phyloP scores from a whole-genome alignment of 1,139 yeast genomes.

The Candida tropicalis region DNA sequence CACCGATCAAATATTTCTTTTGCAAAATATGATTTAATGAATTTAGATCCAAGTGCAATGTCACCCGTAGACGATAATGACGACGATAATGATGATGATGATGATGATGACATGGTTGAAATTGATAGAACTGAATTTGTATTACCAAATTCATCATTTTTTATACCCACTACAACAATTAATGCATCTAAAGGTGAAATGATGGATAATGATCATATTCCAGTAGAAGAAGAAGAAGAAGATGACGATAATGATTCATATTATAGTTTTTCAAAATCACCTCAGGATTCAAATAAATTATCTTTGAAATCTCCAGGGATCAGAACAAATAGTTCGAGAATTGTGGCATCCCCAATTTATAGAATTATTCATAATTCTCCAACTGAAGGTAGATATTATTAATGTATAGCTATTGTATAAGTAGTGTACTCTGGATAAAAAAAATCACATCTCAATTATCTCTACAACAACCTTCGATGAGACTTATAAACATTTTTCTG shows the following conservation, averaged over 20 bases:
- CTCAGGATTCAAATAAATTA: conserved; percentile 1
- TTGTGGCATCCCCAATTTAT: conserved; percentile 13
- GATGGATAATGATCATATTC: conserved; percentile 15
- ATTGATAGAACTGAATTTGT: conserved; percentile 5
- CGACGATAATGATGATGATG: conserved; percentile 10
- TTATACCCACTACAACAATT: conserved; percentile 4
- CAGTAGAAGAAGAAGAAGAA: not conserved
- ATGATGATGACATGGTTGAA: conserved; percentile 8
- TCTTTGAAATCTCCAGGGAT: not conserved
- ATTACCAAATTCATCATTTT: conserved; percentile 10
- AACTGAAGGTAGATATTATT: conserved; percentile 1
- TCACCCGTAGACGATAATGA: conserved; percentile 12
- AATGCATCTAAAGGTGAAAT: conserved; percentile 10
- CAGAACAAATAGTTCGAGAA: not conserved
- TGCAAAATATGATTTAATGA: conserved; percentile 17
- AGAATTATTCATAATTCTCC: conserved; percentile 12
- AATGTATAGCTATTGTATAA: too few species aligned
- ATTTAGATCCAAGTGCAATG: conserved; percentile 13
- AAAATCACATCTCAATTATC: too few species aligned
- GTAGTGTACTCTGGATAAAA: not conserved
- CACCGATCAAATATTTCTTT: conserved; percentile 7
- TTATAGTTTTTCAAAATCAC: conserved; percentile 4
- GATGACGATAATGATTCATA: not conserved
- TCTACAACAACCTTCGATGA: not conserved
- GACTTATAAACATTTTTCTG: not conserved